These are phyloP conservation scores for Fusarium sp. DNA, from an alignment of 2,329 filamentous ascomycete species.

Conservation along the genomic window DNA sequence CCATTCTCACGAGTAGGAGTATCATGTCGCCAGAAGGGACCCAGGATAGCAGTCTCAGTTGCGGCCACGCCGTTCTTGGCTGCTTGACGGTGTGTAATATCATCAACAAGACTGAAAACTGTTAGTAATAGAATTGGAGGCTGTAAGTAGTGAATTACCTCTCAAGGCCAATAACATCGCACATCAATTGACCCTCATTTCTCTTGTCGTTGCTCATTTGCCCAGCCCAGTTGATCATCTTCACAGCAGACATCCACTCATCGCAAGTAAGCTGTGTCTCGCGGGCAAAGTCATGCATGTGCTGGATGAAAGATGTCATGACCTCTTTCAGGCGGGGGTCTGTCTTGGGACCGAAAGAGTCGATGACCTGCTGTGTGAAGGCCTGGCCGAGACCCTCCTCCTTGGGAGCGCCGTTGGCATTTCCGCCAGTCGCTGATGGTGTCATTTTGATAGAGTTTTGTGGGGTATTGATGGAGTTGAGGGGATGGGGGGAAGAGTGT, in stretches of 20 bases:
- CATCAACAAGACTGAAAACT: slow-evolving; percentile 70
- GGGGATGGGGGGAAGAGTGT: not conserved
- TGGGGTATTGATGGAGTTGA: not conserved
- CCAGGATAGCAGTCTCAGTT: slow-evolving; percentile 82
- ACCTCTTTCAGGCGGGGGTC: slow-evolving; percentile 73
- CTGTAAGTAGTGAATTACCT: slow-evolving; percentile 49
- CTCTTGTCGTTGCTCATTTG: slow-evolving; percentile 73
- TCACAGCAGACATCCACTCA: slow-evolving; percentile 79
- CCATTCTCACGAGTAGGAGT: slow-evolving; percentile 77
- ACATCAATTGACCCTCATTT: slow-evolving; percentile 79
- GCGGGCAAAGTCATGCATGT: slow-evolving; percentile 83
- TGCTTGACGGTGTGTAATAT: slow-evolving; percentile 75
- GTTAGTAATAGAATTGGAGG: not conserved
- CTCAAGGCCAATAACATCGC: slow-evolving; percentile 79
- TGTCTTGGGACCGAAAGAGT: slow-evolving; percentile 77
- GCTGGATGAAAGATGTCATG: slow-evolving; percentile 72
- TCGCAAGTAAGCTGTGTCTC: slow-evolving; percentile 82
- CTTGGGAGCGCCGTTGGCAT: slow-evolving; percentile 37
- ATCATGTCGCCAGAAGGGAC: slow-evolving; percentile 83
- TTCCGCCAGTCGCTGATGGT: slow-evolving; percentile 53
- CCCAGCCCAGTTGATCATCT: slow-evolving; percentile 67
- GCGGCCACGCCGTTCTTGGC: slow-evolving; percentile 55
- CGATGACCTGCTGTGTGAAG: slow-evolving; percentile 79
- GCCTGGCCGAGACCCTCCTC: slow-evolving; percentile 48
- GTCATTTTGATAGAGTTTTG: slow-evolving; percentile 43